Conservation (phyloP, 805 yeast species). For the Kuraishia hungarica region DNA sequence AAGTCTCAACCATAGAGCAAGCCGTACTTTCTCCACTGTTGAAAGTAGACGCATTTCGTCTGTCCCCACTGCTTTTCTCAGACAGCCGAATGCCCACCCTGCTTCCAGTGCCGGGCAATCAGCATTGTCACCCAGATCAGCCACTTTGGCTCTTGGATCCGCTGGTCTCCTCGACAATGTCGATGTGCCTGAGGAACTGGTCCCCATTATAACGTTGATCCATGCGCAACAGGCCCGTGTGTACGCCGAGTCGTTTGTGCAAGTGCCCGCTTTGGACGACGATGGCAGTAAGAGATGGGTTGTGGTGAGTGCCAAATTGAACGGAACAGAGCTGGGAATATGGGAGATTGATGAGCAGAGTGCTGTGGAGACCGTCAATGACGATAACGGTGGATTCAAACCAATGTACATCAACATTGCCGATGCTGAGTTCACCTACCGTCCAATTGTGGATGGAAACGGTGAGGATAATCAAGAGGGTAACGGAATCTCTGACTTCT, state of each 20-base stretch:
- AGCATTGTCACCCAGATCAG: slow-evolving; percentile 9
- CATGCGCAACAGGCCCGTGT: slow-evolving; percentile 62
- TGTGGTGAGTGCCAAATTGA: slow-evolving; percentile 18
- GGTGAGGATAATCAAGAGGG: not conserved
- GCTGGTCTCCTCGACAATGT: slow-evolving; percentile 10
- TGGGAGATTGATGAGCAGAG: slow-evolving; percentile 30
- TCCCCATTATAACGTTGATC: slow-evolving; percentile 64
- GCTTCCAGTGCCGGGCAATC: too few relatives aligned
- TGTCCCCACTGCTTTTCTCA: slow-evolving; percentile 20
- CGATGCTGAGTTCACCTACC: slow-evolving; percentile 27
- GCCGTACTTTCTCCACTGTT: not conserved
- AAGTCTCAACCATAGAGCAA: not conserved
- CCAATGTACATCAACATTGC: slow-evolving; percentile 46
- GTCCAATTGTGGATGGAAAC: not conserved
- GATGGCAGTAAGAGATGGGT: slow-evolving; percentile 12
- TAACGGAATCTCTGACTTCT: slow-evolving; percentile 1
- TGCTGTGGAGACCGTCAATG: slow-evolving; percentile 16
- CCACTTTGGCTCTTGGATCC: not conserved
- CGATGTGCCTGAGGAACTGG: slow-evolving; percentile 50
- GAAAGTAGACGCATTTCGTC: slow-evolving; percentile 18
- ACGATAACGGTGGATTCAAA: slow-evolving; percentile 29
- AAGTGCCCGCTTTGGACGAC: slow-evolving; percentile 13
- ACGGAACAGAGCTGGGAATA: slow-evolving; percentile 48
- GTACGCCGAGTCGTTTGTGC: slow-evolving; percentile 34
- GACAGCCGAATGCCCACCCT: slow-evolving; percentile 15